Conservation (phyloP, 2,329 filamentous ascomycete genomes). For the Parafenestella ontariensis region DNA sequence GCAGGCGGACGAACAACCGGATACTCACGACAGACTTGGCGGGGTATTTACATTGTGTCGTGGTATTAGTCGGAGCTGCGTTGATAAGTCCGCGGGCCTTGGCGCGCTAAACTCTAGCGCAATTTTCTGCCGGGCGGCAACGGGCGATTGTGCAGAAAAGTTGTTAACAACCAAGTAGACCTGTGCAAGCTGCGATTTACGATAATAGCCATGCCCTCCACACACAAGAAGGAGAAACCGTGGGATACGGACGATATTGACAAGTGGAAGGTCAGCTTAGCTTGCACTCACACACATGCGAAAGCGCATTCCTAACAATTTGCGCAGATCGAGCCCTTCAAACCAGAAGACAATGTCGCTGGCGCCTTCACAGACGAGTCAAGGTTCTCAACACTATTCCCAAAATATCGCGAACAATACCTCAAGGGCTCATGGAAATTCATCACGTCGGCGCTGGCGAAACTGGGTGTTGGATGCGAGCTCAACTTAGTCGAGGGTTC, state of each 20-base stretch:
- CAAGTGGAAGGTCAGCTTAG: constrained; percentile 81
- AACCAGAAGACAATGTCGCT: constrained; percentile 79
- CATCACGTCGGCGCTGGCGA: constrained; percentile 85
- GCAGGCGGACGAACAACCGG: background rate
- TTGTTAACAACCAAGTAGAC: constrained; percentile 3
- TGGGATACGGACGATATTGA: constrained; percentile 96
- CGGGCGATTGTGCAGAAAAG: constrained; percentile 14
- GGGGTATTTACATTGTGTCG: no score
- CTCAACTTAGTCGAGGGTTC: constrained; percentile 94
- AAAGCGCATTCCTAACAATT: constrained; percentile 1
- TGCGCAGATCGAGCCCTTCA: constrained; percentile 77
- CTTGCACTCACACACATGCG: background rate
- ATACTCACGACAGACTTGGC: no score
- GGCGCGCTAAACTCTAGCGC: constrained; percentile 1
- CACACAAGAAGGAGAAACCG: constrained; percentile 77
- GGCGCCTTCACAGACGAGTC: constrained; percentile 94
- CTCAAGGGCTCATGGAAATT: constrained; percentile 92
- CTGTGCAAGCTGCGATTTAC: background rate
- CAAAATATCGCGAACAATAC: constrained; percentile 95
- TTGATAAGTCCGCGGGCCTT: background rate
- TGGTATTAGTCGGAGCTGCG: background rate
- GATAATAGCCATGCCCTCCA: constrained; percentile 74
- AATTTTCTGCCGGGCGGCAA: constrained; percentile 1
- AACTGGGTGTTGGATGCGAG: constrained; percentile 85
- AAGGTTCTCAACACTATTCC: constrained; percentile 84